These are phyloP conservation scores for Tricholomella constricta DNA, from an alignment of 768 basidiomycete species.

Conservation along the genomic window DNA sequence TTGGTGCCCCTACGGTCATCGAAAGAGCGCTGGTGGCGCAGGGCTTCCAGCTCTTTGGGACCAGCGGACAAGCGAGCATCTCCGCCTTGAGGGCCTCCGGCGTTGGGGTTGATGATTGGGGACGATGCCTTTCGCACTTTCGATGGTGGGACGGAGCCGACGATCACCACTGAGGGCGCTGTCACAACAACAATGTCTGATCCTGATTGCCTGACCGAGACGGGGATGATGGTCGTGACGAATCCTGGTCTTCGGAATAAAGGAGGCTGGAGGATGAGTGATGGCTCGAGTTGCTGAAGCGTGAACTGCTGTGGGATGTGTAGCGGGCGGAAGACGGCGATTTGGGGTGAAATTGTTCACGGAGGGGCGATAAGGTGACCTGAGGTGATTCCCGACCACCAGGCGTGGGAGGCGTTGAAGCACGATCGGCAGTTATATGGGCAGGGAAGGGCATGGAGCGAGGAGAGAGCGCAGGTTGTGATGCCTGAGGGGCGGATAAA, in stretches of 20 bases:
- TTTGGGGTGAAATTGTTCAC: constrained; percentile 27
- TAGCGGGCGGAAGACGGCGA: constrained; percentile 25
- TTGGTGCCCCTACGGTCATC: constrained; percentile 23
- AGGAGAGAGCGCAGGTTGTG: constrained; percentile 32
- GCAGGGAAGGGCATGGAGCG: constrained; percentile 25
- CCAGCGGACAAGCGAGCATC: constrained; percentile 23
- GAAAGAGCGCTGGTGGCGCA: constrained; percentile 23
- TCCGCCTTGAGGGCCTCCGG: constrained; percentile 17
- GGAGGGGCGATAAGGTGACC: constrained; percentile 30
- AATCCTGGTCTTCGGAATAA: constrained; percentile 18
- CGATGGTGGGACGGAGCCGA: constrained; percentile 25
- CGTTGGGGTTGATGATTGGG: constrained; percentile 14
- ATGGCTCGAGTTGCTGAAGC: constrained; percentile 25
- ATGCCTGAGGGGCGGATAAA: constrained; percentile 18
- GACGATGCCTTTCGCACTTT: constrained; percentile 18
- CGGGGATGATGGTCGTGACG: constrained; percentile 37
- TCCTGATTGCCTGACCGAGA: constrained; percentile 40
- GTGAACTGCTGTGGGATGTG: constrained; percentile 31
- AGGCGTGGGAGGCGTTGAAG: constrained; percentile 27
- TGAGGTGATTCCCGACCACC: constrained; percentile 27
- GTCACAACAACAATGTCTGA: constrained; percentile 42
- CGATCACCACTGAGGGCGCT: constrained; percentile 25
- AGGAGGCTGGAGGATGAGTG: constrained; percentile 18
- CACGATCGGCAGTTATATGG: constrained; percentile 25
- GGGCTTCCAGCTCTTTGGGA: constrained; percentile 25